Evolutionary conservation across 208 protist genomes (phyloP).

Genomic region (Wallacemonas sp.): DNA sequence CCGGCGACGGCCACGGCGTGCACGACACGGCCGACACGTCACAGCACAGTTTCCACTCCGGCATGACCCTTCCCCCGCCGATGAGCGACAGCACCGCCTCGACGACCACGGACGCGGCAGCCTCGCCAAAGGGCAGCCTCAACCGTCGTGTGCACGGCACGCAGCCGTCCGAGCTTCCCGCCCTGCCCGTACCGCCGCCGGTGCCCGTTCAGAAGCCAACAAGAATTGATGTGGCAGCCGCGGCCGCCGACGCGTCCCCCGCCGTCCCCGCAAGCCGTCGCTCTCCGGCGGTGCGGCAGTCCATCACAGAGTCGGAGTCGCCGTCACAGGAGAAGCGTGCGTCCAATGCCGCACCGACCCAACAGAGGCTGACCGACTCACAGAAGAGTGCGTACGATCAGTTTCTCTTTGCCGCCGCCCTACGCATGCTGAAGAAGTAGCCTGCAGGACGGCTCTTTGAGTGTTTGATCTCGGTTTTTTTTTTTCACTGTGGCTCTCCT

Average conservation of each 20-base stretch:
- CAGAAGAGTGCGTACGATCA: constrained; percentile 44
- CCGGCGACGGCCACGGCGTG: neutral
- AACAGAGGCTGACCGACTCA: constrained; percentile 29
- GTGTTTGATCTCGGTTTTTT: too few relatives aligned
- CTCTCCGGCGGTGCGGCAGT: neutral
- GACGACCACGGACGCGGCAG: neutral
- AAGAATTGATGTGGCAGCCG: too few relatives aligned
- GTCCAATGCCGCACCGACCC: neutral
- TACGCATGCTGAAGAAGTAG: constrained; percentile 31
- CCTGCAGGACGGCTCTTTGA: too few relatives aligned
- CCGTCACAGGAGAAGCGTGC: neutral
- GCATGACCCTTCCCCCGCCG: neutral
- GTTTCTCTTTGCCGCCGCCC: constrained; percentile 46
- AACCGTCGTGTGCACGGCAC: neutral
- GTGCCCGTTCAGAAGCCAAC: neutral
- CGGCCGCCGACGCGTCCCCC: too few relatives aligned
- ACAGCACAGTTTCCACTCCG: constrained; percentile 13
- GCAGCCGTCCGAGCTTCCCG: too few relatives aligned
- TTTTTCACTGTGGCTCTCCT: too few relatives aligned
- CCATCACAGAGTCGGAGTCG: neutral
- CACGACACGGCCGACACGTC: constrained; percentile 6
- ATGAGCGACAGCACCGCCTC: neutral
- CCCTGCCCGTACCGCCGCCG: neutral
- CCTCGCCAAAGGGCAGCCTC: neutral
- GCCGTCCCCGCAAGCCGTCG: neutral